Conservation (phyloP, 345 rosid species). For the Ricinus communis region DNA sequence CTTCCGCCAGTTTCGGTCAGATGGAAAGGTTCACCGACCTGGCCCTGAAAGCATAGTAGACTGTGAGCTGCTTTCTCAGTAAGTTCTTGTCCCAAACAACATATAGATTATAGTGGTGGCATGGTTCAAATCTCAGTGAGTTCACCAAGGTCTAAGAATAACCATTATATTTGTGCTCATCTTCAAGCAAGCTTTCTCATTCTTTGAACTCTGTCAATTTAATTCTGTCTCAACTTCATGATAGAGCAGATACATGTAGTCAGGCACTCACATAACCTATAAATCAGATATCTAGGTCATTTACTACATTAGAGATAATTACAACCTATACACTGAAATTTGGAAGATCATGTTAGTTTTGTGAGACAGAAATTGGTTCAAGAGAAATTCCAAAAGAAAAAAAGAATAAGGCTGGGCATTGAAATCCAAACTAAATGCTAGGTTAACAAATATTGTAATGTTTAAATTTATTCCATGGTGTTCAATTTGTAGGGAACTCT, state of each 20-base stretch:
- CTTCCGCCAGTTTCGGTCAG: slow-evolving; percentile 78
- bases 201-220: neutral
- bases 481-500: neutral
- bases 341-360: no score
- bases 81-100: slow-evolving; percentile 36
- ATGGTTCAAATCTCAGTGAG: neutral
- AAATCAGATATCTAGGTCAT: neutral
- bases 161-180: neutral
- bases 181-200: neutral
- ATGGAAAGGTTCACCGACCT: slow-evolving; percentile 85
- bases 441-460: no score
- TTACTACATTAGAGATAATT: neutral
- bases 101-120: neutral
- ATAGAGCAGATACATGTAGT: neutral
- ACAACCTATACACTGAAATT: neutral
- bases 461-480: no score
- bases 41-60: slow-evolving; percentile 97
- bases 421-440: neutral
- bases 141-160: neutral
- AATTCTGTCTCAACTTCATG: neutral
- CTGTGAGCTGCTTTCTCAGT: slow-evolving; percentile 91
- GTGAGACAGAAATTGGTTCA: neutral
- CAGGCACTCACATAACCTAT: neutral
- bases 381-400: neutral
- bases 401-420: neutral